Conservation (phyloP, 805 yeast species). For the Metschnikowia colocasiae region DNA sequence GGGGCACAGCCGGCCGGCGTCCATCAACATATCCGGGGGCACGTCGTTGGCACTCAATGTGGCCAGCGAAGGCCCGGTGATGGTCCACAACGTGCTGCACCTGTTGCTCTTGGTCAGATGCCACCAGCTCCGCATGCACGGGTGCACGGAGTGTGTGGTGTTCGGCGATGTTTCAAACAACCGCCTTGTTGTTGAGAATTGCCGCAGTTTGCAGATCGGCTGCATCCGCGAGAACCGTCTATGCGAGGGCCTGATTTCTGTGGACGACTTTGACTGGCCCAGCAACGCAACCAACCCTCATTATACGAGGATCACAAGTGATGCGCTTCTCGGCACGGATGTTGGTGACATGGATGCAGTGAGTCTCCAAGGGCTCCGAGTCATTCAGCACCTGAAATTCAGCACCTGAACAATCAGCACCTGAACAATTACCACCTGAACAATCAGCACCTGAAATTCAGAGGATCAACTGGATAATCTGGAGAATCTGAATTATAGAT, state of each 20-base stretch:
- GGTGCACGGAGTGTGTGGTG: constrained; percentile 12
- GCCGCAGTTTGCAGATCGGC: constrained; percentile 15
- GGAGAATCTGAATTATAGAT: too few relatives aligned
- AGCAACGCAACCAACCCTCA: constrained; percentile 6
- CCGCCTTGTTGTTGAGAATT: constrained; percentile 30
- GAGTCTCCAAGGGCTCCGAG: not conserved
- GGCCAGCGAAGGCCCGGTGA: constrained; percentile 29
- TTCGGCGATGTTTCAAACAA: constrained; percentile 20
- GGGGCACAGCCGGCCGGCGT: constrained; percentile 4
- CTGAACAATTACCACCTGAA: too few relatives aligned
- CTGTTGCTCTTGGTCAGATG: constrained; percentile 13
- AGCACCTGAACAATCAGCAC: too few relatives aligned
- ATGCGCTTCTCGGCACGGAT: not conserved
- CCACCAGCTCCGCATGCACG: constrained; percentile 20
- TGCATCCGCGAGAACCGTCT: not conserved
- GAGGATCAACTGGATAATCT: too few relatives aligned
- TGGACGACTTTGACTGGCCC: constrained; percentile 20
- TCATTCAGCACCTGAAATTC: too few relatives aligned
- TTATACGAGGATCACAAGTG: not conserved
- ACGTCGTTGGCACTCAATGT: constrained; percentile 26
- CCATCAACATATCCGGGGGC: constrained; percentile 12
- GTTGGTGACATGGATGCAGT: not conserved
- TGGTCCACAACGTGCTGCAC: constrained; percentile 17
- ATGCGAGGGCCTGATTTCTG: constrained; percentile 1
- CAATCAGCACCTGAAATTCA: too few relatives aligned